Conservation (phyloP, 164 flowering plant species). For the Echeveria elegans region DNA sequence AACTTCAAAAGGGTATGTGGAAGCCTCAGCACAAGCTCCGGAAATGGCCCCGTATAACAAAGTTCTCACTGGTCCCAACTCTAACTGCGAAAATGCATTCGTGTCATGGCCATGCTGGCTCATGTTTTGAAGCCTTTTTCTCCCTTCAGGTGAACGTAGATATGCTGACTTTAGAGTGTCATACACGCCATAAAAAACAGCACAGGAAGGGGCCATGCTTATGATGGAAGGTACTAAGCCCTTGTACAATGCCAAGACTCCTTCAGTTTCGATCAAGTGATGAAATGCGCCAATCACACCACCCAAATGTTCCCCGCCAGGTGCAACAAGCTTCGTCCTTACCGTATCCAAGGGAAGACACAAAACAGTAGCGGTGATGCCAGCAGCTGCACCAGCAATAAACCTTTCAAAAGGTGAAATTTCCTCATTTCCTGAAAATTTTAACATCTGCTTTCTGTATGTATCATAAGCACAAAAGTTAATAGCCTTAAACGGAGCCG, state of each 20-base stretch:
- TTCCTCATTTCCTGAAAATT: slow-evolving; percentile 64
- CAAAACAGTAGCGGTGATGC: slow-evolving; percentile 74
- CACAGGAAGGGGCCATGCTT: slow-evolving; percentile 95
- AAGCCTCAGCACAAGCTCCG: slow-evolving; percentile 94
- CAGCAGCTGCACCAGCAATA: slow-evolving; percentile 92
- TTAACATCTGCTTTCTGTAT: slow-evolving; percentile 64
- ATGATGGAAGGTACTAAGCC: slow-evolving; percentile 79
- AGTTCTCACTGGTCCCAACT: slow-evolving; percentile 83
- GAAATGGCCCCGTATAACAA: slow-evolving; percentile 86
- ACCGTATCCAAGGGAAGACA: slow-evolving; percentile 94
- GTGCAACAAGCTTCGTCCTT: slow-evolving; percentile 86
- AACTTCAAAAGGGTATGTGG: slow-evolving; percentile 94
- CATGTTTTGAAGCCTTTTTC: slow-evolving; percentile 46
- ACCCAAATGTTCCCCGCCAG: slow-evolving; percentile 87
- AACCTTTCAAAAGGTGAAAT: slow-evolving; percentile 78
- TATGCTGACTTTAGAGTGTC: slow-evolving; percentile 79
- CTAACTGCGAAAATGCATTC: slow-evolving; percentile 77
- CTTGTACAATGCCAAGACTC: slow-evolving; percentile 83
- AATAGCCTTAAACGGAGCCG: slow-evolving; percentile 91
- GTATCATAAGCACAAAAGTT: slow-evolving; percentile 86
- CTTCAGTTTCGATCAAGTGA: slow-evolving; percentile 75
- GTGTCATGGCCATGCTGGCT: slow-evolving; percentile 45
- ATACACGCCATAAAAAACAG: slow-evolving; percentile 93
- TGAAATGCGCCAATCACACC: slow-evolving; percentile 74
- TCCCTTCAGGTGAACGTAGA: slow-evolving; percentile 86